Evolutionary conservation across 148 eudicot species (phyloP), one percentile per base, ranked within the genome.

Genomic region (Mesembryanthemum crystallinum): DNA sequence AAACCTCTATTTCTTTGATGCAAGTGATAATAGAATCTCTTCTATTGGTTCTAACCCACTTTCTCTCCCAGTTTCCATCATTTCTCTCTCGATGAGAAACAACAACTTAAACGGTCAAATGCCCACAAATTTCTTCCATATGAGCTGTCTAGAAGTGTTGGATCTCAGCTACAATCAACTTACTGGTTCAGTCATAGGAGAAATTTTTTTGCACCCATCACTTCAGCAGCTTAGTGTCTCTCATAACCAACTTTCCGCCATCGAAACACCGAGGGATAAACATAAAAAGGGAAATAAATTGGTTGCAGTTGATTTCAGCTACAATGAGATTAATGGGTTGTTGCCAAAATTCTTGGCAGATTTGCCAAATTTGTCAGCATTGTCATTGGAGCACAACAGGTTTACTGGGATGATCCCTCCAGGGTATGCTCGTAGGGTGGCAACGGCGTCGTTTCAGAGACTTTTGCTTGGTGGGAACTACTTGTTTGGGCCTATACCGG

Each of bases 401-500:
- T 81, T 86, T 39, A 83, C 81, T 1, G 89, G 89, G 42, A 71
- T 78, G 83, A 86, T 86, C 18, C 89, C 87, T 0, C 13, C 83
- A 13, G 73, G 64, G 37, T 83, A 78, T 77, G 89, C 86, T 8
- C 10, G n/a, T 39, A 86, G 77, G 72, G 82, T 76, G 8, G 83
- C 59, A 37, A 83, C 77, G 37, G 74, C 85, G 69, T 67, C 81
- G 77, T 86, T 86, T 73, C 78, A 74, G 24, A 63, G 87, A 67
- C 78, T 83, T 21, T 39, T 86, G 81, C 72, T 86, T 20, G 85
- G 87, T 3, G 86, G 89, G 70, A 83, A 86, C 69, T 86, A 83
- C 74, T 71, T 86, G 80, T 77, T 81, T 37, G 89, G 89, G 55
- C 85, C 85, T 18, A 86, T 86, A 75, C 89, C 89, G 15, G 79